phyloP scores from a whole-genome alignment of 192 early-diverging fungal species.

The Coemansia sp. region DNA sequence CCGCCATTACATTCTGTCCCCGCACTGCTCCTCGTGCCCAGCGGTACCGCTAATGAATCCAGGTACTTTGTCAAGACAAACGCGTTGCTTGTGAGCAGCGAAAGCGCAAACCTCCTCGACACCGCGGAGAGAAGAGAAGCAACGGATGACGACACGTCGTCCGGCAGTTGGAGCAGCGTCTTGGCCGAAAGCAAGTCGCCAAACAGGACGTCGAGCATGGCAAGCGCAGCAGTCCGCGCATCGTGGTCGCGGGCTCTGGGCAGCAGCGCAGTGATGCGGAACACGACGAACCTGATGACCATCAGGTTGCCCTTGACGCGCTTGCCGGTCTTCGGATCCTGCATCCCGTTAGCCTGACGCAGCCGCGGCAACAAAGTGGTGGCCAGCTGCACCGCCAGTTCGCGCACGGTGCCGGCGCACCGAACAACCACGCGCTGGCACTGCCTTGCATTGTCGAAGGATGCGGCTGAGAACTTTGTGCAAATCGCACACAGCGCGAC shows the following conservation, averaged over 20 bases:
- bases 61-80: conserved; percentile 12
- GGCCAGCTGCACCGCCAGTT: conserved; percentile 15
- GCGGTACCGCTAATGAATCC: conserved; percentile 1
- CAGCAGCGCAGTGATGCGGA: conserved; percentile 36
- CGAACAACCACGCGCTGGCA: conserved; percentile 22
- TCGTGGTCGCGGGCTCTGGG: not conserved
- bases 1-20: no score
- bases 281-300: conserved; percentile 41
- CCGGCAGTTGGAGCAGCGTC: not conserved
- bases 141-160: conserved; percentile 8
- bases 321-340: conserved; percentile 17
- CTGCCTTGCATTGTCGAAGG: conserved; percentile 20
- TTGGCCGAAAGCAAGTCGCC: conserved; percentile 17
- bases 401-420: conserved; percentile 24
- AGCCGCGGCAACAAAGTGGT: conserved; percentile 3
- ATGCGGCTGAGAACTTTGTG: conserved; percentile 9
- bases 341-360: not conserved
- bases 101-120: conserved; percentile 17
- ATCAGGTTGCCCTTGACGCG: conserved; percentile 26
- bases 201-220: conserved; percentile 28
- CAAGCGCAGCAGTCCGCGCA: conserved; percentile 10
- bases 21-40: no score
- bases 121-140: conserved; percentile 14
- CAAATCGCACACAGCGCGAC: conserved; percentile 27
- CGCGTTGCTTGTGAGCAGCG: conserved; percentile 15